phyloP scores from a whole-genome alignment of 2,329 filamentous ascomycete genomes.

The Phaeophleospora eucalypticola region DNA sequence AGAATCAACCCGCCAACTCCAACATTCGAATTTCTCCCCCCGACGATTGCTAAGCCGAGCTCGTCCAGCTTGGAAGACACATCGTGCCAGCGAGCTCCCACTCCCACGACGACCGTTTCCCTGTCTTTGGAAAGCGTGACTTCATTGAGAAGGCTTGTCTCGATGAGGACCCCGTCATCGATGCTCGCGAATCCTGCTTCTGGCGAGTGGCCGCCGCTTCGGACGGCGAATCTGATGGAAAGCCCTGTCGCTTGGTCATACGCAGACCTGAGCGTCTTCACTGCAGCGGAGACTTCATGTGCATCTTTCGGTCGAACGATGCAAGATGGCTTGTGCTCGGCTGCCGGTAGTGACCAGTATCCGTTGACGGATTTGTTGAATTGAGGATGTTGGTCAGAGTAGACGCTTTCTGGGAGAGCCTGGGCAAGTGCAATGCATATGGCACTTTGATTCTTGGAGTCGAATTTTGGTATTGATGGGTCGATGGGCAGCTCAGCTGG shows the following conservation, averaged over 20 bases:
- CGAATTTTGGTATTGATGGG: too few species aligned
- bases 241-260: neutral
- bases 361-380: neutral
- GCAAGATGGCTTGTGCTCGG: neutral
- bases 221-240: neutral
- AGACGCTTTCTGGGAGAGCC: neutral
- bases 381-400: neutral
- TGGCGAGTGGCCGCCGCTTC: neutral
- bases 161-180: neutral
- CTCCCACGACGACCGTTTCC: constrained; percentile 35
- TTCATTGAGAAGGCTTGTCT: neutral
- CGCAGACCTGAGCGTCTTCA: neutral
- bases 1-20: constrained; percentile 24
- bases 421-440: neutral
- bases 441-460: neutral
- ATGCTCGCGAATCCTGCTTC: neutral
- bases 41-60: constrained; percentile 40
- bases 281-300: neutral
- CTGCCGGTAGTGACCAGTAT: neutral
- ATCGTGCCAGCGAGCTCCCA: constrained; percentile 46
- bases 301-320: neutral
- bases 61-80: constrained; percentile 41
- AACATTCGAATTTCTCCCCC: constrained; percentile 36
- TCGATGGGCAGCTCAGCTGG: too few species aligned
- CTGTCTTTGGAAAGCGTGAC: neutral